These are phyloP conservation scores for Chaetomiaceae sp. DNA, from an alignment of 2,329 filamentous ascomycete genomes.

Conservation along the genomic window DNA sequence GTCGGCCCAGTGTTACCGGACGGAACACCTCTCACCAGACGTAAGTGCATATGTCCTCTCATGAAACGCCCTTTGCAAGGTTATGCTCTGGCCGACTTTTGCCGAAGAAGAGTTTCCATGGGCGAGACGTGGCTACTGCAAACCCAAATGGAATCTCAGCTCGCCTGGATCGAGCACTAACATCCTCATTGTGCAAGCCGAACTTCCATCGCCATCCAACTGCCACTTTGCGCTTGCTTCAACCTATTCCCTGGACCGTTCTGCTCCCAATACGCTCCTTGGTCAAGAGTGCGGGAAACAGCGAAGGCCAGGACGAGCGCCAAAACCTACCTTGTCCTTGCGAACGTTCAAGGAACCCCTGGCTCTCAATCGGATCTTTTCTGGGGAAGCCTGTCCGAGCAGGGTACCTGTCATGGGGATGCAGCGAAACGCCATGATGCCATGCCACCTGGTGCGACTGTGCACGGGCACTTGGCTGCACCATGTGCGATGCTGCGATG, in stretches of 20 bases:
- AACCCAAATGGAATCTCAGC: too few species aligned
- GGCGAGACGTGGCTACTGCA: too few species aligned
- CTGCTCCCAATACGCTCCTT: neutral
- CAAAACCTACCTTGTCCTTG: neutral
- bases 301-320: neutral
- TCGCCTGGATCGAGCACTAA: too few species aligned
- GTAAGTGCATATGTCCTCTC: too few species aligned
- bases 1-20: too few species aligned
- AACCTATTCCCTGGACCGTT: neutral
- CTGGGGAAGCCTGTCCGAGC: slow-evolving; percentile 6
- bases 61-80: too few species aligned
- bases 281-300: neutral
- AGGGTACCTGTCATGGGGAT: neutral
- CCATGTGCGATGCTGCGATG: neutral
- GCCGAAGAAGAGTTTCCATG: too few species aligned
- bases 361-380: slow-evolving; percentile 1
- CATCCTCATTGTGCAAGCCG: too few species aligned
- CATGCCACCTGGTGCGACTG: neutral
- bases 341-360: neutral
- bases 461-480: neutral
- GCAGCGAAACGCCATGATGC: neutral
- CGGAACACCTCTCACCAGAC: too few species aligned
- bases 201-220: too few species aligned
- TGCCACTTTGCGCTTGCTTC: neutral
- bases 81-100: too few species aligned